Evolutionary conservation across 441 rosid genomes (phyloP), one percentile per base, ranked within the genome.

Genomic region (Pelargonium cotyledonis): DNA sequence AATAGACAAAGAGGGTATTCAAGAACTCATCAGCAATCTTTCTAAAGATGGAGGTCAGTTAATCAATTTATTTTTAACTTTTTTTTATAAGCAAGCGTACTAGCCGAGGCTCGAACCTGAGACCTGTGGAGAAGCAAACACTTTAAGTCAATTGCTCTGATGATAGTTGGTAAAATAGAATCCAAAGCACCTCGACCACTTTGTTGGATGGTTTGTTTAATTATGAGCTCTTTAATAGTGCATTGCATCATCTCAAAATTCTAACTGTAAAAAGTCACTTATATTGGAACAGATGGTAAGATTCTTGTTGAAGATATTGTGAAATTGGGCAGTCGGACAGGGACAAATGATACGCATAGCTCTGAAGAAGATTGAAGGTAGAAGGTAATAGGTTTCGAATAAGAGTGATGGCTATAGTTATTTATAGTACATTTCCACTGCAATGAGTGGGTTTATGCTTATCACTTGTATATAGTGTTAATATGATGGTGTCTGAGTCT

Each of bases 281-380:
- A 47, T 65, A 47, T 65, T 69, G 68, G 65, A 67, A 81, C 78
- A 89, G 98, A 92, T 74, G 98, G 98, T 72, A 92, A 90, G 84
- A 90, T 92, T 70, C 89, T 87, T 43, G 94, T 92, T 66, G 95
- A 92, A 79, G 98, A 92, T 83, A 92, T 92, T 60, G 89, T 92
- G 65, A 85, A 81, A 67, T 68, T 88, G 81, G 98, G 95, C 70
- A 85, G 91, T 78, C 73, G 75, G 70, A 81, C 75, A 1, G 96
- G 88, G 43, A 40, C 9, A 70, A 88, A 87, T 63, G 35, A 65
- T 64, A 68, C 40, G 5, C 43, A 72, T 62, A 69, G 83, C 35
- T 68, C 82, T 0, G 86, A 84, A 72, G 91, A 79, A 72, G 74
- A 44, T 57, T 19, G 58, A 67, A 55, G 11, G 10, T 44, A 66